phyloP scores from a whole-genome alignment of 192 early-diverging fungal species.

The Coemansia sp. region DNA sequence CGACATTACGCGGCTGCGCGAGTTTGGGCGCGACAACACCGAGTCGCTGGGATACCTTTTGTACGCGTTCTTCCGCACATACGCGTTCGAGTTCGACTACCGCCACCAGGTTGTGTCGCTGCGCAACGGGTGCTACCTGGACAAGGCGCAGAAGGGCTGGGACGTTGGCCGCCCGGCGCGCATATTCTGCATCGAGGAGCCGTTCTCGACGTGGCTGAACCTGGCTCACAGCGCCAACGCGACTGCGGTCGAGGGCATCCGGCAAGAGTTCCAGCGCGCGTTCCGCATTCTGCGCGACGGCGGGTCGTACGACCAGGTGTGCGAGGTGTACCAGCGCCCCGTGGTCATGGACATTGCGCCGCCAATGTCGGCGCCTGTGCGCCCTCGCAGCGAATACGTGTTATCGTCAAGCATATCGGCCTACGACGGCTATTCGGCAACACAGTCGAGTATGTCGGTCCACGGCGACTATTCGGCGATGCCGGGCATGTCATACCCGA shows the following conservation, averaged over 20 bases:
- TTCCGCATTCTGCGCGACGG: constrained; percentile 57
- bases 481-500: neutral
- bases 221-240: constrained; percentile 88
- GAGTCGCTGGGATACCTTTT: constrained; percentile 78
- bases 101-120: constrained; percentile 76
- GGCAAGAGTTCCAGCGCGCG: constrained; percentile 78
- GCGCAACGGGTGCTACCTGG: constrained; percentile 73
- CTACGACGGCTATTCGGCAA: neutral
- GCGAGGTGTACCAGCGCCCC: constrained; percentile 47
- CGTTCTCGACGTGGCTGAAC: constrained; percentile 84
- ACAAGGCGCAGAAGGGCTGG: constrained; percentile 87
- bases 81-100: constrained; percentile 85
- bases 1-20: constrained; percentile 62
- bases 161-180: constrained; percentile 61
- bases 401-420: neutral
- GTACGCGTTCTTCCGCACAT: constrained; percentile 81
- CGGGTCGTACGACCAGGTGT: constrained; percentile 40
- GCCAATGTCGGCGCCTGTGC: neutral
- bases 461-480: neutral
- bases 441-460: neutral
- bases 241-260: constrained; percentile 71
- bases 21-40: constrained; percentile 66
- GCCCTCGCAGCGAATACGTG: neutral
- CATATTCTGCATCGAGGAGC: constrained; percentile 91
- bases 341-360: neutral